Evolutionary conservation across 345 rosid species (phyloP).

Genomic region (Brassica cretica): DNA sequence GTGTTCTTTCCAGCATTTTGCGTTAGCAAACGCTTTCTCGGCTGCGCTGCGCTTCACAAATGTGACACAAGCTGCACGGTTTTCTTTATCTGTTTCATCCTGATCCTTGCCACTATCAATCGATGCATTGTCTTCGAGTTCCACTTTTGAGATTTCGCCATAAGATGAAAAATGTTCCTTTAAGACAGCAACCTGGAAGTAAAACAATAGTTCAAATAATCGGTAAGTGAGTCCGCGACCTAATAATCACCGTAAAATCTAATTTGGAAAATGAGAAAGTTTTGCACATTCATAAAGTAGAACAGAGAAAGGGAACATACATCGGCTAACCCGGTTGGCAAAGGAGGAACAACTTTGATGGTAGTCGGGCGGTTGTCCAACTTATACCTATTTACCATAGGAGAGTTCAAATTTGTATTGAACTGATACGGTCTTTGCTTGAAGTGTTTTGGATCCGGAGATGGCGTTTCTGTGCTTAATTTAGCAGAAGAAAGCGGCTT

Average conservation of each 20-base stretch:
- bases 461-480: slow-evolving; percentile 37
- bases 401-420: slow-evolving; percentile 38
- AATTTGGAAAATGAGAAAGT: background rate
- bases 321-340: slow-evolving; percentile 74
- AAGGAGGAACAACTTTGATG: slow-evolving; percentile 69
- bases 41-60: slow-evolving; percentile 67
- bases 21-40: slow-evolving; percentile 77
- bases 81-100: slow-evolving; percentile 40
- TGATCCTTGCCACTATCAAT: slow-evolving; percentile 39
- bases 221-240: background rate
- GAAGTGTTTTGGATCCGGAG: slow-evolving; percentile 45
- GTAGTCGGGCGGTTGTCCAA: slow-evolving; percentile 81
- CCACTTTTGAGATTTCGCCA: slow-evolving; percentile 71
- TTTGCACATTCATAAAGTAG: slow-evolving; percentile 16
- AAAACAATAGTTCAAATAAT: slow-evolving; percentile 22
- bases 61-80: slow-evolving; percentile 52
- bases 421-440: slow-evolving; percentile 48
- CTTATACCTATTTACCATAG: slow-evolving; percentile 63
- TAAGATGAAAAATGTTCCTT: slow-evolving; percentile 72
- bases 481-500: slow-evolving; percentile 44
- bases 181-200: slow-evolving; percentile 59
- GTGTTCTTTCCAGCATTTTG: slow-evolving; percentile 80
- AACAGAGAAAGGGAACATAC: slow-evolving; percentile 49
- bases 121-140: slow-evolving; percentile 59
- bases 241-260: background rate